Evolutionary conservation across 2,329 filamentous ascomycete genomes (phyloP), one percentile per base, ranked within the genome.

Genomic region (Cryphonectria japonica): DNA sequence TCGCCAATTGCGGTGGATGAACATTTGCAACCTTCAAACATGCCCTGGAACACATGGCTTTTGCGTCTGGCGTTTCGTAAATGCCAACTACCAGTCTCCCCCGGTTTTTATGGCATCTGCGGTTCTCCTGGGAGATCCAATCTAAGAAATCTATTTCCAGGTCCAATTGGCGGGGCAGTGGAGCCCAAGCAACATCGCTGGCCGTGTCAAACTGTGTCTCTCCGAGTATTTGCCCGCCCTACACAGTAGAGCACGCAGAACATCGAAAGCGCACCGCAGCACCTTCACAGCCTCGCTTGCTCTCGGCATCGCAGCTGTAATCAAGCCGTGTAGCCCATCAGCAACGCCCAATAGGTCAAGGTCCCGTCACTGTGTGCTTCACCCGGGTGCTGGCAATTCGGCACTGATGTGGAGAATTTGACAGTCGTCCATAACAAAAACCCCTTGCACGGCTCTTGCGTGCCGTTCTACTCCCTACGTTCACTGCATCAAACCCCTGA

Each of bases 131-230:
- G 69, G 67, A 61, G 63, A 71, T 69, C 69, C 69, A 71, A 71
- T 73, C 66, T 71, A 52, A 66, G 66, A 52, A 41, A 65, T 68
- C 63, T 73, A 73, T 73, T 73, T 73, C 68, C 5, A 69, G 69
- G 69, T 62, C 65, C 43, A 43, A 61, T 34, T 22, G 62, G 65
- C 66, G 63, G 71, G 71, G 61, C 66, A 19, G 69, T 71, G 69
- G 71, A 34, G 46, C 52, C 50, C 37, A 7, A 34, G 63, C 60
- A 72, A 46, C 59, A 50, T 59, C 63, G 66, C 46, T 34, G 11
- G 29, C 59, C 59, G 16, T 22, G 34, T 61, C 59, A 37, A 39
- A 61, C 19, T 39, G 59, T 39, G 59, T 52, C 43, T 7, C 41
- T 37, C 63, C 63, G 63, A 65, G 43, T 43, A 50, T 52, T 65